Evolutionary conservation across 257 asterid genomes (phyloP).

Genomic region (Penstemon eatonii): DNA sequence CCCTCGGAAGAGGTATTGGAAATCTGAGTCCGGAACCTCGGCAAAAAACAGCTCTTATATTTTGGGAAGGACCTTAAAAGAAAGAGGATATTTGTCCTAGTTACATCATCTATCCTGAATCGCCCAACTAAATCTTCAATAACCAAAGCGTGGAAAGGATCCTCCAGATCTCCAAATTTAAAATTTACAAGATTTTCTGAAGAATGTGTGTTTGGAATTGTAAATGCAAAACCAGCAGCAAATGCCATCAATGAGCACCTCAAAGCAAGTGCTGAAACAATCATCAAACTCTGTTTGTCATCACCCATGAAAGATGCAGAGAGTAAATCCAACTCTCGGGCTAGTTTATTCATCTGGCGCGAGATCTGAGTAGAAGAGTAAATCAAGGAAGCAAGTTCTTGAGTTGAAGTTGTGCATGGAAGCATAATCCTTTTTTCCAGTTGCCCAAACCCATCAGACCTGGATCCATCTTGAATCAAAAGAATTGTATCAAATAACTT

Average conservation of each 20-base stretch:
- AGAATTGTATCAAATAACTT: slow-evolving; percentile 41
- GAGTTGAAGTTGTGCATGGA: slow-evolving; percentile 22
- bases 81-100: slow-evolving; percentile 44
- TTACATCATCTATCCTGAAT: slow-evolving; percentile 44
- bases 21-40: slow-evolving; percentile 38
- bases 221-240: slow-evolving; percentile 55
- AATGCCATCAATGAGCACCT: slow-evolving; percentile 88
- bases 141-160: slow-evolving; percentile 40
- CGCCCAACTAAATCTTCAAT: slow-evolving; percentile 66
- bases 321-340: slow-evolving; percentile 67
- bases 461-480: slow-evolving; percentile 29
- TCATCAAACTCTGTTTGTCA: slow-evolving; percentile 54
- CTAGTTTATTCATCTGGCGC: slow-evolving; percentile 49
- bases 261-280: slow-evolving; percentile 61
- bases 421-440: slow-evolving; percentile 26
- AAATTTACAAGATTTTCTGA: slow-evolving; percentile 30
- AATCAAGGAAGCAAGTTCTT: slow-evolving; percentile 34
- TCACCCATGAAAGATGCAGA: slow-evolving; percentile 52
- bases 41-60: slow-evolving; percentile 33
- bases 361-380: slow-evolving; percentile 45
- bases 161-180: slow-evolving; percentile 33
- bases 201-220: slow-evolving; percentile 39
- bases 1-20: slow-evolving; percentile 40
- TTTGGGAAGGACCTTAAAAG: slow-evolving; percentile 48
- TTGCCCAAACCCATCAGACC: slow-evolving; percentile 31